These are phyloP conservation scores for Colletotrichum tofieldiae DNA, from an alignment of 2,329 filamentous ascomycete genomes.

Conservation along the genomic window DNA sequence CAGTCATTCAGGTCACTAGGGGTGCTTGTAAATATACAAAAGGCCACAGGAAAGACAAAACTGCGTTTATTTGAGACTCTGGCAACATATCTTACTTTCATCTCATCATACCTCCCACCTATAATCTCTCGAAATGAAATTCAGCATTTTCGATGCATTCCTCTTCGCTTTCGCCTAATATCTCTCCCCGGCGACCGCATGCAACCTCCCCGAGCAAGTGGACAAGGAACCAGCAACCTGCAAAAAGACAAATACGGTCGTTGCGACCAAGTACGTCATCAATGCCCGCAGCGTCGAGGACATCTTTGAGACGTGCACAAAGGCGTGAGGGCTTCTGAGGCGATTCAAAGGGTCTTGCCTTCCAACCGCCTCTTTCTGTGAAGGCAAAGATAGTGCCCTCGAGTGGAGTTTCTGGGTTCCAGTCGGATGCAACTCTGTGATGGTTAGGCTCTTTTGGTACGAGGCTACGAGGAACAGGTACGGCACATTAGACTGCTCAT, in stretches of 20 bases:
- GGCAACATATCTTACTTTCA: no score
- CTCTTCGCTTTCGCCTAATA: no score
- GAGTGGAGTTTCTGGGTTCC: not conserved
- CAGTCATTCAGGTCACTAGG: no score
- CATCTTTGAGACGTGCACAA: not conserved
- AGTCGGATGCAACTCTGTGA: not conserved
- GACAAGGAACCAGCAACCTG: not conserved
- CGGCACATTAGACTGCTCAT: not conserved
- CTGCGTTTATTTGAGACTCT: no score
- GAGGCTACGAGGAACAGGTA: not conserved
- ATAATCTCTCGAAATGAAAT: no score
- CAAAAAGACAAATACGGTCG: not conserved
- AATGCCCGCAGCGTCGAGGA: not conserved
- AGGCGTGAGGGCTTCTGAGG: not conserved
- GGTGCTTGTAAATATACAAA: no score
- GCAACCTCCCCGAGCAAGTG: no score
- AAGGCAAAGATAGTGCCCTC: no score
- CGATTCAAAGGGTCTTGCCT: not conserved
- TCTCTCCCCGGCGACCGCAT: no score
- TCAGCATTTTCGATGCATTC: no score
- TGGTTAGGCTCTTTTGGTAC: constrained; percentile 3
- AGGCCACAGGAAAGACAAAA: no score
- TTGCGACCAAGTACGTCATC: constrained; percentile 6
- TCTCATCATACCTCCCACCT: no score
- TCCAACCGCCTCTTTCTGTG: not conserved